These are phyloP conservation scores for Chrysanthemum makinoi DNA, from an alignment of 129 eudicot species.

Conservation along the genomic window DNA sequence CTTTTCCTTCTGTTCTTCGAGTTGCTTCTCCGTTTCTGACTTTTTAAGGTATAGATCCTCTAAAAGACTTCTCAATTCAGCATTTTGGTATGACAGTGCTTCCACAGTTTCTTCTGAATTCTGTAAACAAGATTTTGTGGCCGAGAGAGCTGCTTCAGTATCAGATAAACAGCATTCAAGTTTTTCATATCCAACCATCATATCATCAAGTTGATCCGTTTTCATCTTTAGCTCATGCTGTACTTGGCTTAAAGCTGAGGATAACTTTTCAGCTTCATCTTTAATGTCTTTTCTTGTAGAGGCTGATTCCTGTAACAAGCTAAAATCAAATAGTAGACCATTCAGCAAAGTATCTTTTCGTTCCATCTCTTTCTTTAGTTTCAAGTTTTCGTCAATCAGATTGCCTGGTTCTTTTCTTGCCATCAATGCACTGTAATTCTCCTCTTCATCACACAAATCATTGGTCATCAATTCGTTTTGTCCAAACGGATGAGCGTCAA, in stretches of 20 bases:
- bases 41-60: conserved; percentile 59
- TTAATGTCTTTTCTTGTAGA: conserved; percentile 62
- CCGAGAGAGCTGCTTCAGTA: conserved; percentile 50
- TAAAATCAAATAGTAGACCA: conserved; percentile 77
- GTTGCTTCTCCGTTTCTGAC: conserved; percentile 59
- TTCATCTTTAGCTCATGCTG: conserved; percentile 53
- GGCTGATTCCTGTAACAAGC: conserved; percentile 82
- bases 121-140: conserved; percentile 56
- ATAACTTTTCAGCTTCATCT: conserved; percentile 64
- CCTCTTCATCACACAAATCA: conserved; percentile 25
- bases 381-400: conserved; percentile 34
- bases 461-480: conserved; percentile 8
- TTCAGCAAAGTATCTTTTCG: conserved; percentile 53
- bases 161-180: conserved; percentile 60
- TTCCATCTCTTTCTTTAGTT: conserved; percentile 56
- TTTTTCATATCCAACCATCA: conserved; percentile 36
- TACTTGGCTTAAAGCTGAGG: conserved; percentile 44
- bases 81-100: conserved; percentile 55
- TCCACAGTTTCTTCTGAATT: conserved; percentile 50
- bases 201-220: conserved; percentile 47
- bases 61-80: conserved; percentile 52
- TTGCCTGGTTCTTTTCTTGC: conserved; percentile 34
- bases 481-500: conserved; percentile 14
- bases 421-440: conserved; percentile 18
- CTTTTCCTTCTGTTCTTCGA: conserved; percentile 63